Evolutionary conservation across 2,329 filamentous ascomycete species (phyloP).

Genomic region (Diaporthe batatas): DNA sequence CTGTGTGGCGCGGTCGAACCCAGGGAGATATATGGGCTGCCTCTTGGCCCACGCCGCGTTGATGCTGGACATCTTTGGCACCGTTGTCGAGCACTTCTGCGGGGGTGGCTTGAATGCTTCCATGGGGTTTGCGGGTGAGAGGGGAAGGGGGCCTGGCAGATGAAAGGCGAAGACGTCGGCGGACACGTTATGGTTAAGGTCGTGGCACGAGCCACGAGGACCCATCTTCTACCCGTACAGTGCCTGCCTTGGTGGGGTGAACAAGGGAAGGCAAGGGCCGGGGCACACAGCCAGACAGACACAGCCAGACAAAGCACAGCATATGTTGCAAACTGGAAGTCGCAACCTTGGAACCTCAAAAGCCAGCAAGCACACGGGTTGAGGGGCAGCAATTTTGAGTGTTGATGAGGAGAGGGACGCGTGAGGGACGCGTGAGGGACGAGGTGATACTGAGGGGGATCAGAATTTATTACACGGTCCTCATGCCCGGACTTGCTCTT

Average conservation of each 20-base stretch:
- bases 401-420: too few species aligned
- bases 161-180: too few species aligned
- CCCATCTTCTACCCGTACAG: not conserved
- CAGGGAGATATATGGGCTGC: constrained; percentile 30
- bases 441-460: too few species aligned
- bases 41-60: not conserved
- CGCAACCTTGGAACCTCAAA: not conserved
- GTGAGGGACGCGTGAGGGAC: too few species aligned
- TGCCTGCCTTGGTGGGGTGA: too few species aligned
- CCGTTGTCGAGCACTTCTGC: not conserved
- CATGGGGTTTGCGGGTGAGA: not conserved
- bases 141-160: not conserved
- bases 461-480: too few species aligned
- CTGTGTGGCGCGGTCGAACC: constrained; percentile 29
- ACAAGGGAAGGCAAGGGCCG: too few species aligned
- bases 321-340: not conserved
- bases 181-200: not conserved
- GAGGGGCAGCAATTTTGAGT: not conserved
- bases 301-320: not conserved
- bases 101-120: not conserved
- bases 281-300: not conserved
- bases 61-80: not conserved
- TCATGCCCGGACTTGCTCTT: too few species aligned
- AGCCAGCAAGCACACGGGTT: not conserved
- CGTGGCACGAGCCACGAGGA: not conserved